Percentiles rank a stretch among this genome's conserved stretches.
Conservation (phyloP, 179 eudicot genomes). For the Silene vulgaris region DNA sequence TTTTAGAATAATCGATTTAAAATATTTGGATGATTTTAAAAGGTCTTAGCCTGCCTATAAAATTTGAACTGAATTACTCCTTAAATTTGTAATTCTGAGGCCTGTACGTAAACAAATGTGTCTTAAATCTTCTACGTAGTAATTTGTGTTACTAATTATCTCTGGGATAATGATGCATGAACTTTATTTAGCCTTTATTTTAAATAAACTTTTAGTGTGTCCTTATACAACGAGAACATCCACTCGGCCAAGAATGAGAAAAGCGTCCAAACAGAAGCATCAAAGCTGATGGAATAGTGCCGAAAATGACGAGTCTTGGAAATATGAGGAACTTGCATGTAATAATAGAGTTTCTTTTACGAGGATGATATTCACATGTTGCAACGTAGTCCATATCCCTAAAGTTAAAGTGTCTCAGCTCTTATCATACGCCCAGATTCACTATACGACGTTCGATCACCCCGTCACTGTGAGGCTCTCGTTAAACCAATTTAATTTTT, state of each 20-base stretch:
- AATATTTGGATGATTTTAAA: too few relatives aligned
- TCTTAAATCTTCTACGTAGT: too few relatives aligned
- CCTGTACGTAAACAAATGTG: too few relatives aligned
- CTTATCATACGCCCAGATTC: neutral
- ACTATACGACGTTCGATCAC: neutral
- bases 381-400: neutral
- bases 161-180: too few relatives aligned
- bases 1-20: too few relatives aligned
- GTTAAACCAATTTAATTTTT: neutral
- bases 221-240: neutral
- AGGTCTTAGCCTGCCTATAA: too few relatives aligned
- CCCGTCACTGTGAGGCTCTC: neutral
- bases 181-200: too few relatives aligned
- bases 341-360: neutral
- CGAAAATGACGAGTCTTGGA: neutral
- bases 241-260: neutral
- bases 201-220: neutral
- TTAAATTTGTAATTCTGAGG: too few relatives aligned
- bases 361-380: conserved; percentile 11
- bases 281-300: neutral
- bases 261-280: neutral
- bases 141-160: too few relatives aligned
- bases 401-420: neutral
- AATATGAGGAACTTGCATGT: conserved; percentile 5
- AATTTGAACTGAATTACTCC: too few relatives aligned